phyloP scores from a whole-genome alignment of 1,284 basidiomycete species.

The Cutaneotrichosporon dermatis region DNA sequence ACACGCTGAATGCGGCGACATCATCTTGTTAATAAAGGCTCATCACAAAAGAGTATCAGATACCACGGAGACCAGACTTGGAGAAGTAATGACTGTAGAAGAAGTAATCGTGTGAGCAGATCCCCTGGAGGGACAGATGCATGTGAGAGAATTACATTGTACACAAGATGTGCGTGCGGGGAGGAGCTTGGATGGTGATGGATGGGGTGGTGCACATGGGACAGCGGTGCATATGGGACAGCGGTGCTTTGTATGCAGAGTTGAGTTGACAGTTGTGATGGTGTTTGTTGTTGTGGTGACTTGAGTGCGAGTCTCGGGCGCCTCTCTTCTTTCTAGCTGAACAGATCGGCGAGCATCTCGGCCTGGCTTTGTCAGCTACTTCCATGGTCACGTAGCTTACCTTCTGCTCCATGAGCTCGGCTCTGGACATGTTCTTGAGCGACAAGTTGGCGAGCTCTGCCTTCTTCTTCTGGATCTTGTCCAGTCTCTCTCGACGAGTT shows the following conservation, averaged over 20 bases:
- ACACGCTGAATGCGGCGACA: background rate
- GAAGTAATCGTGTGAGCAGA: background rate
- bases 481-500: constrained; percentile 87
- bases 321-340: constrained; percentile 21
- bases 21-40: no score
- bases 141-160: constrained; percentile 8
- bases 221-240: no score
- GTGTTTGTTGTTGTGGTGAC: background rate
- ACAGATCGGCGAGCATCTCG: constrained; percentile 35
- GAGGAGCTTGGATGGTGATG: no score
- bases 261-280: background rate
- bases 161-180: background rate
- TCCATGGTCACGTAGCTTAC: constrained; percentile 47
- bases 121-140: constrained; percentile 11
- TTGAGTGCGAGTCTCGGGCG: background rate
- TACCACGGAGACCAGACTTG: no score
- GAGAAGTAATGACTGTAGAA: no score
- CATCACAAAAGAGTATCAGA: no score
- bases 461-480: constrained; percentile 92
- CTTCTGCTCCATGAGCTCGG: constrained; percentile 74
- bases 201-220: no score
- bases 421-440: constrained; percentile 70
- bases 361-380: constrained; percentile 51
- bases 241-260: no score
- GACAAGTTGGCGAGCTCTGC: constrained; percentile 87